Evolutionary conservation across 2,329 filamentous ascomycete species (phyloP).

Genomic region (Nigrograna mackinnonii): DNA sequence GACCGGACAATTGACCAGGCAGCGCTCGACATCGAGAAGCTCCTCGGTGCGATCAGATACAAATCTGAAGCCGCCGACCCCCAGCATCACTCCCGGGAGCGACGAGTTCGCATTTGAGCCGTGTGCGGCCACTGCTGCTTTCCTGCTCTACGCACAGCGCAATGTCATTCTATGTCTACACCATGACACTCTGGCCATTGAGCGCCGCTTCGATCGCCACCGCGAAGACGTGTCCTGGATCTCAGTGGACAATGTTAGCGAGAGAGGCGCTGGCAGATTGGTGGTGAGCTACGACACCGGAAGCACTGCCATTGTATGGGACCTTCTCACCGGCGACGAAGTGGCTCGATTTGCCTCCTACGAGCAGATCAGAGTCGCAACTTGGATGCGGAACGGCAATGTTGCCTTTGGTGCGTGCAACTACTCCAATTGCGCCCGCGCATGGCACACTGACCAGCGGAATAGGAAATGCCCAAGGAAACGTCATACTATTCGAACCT

Average conservation of each 20-base stretch:
- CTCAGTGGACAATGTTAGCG: constrained; percentile 88
- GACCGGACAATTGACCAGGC: constrained; percentile 42
- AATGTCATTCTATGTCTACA: constrained; percentile 83
- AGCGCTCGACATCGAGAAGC: constrained; percentile 46
- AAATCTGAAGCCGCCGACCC: constrained; percentile 45
- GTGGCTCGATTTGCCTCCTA: constrained; percentile 92
- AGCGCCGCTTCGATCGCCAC: constrained; percentile 83
- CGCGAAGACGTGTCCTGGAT: constrained; percentile 82
- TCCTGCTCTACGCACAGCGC: constrained; percentile 87
- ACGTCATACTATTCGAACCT: constrained; percentile 92
- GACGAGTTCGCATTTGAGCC: constrained; percentile 71
- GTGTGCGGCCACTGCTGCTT: constrained; percentile 86
- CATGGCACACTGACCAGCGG: neutral
- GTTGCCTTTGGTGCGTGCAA: constrained; percentile 79
- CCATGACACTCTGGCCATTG: constrained; percentile 89
- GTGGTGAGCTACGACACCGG: constrained; percentile 92
- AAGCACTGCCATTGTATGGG: constrained; percentile 95
- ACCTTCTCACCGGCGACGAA: constrained; percentile 88
- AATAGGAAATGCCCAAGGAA: constrained; percentile 86
- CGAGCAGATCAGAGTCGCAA: constrained; percentile 79
- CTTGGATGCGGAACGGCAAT: constrained; percentile 97
- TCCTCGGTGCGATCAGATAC: constrained; percentile 37
- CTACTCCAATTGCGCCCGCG: neutral
- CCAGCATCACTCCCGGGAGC: constrained; percentile 49
- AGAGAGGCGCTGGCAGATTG: constrained; percentile 78